Base-by-base conservation (phyloP, 2,329 filamentous ascomycete species). In the Apiospora arundinis region DNA sequence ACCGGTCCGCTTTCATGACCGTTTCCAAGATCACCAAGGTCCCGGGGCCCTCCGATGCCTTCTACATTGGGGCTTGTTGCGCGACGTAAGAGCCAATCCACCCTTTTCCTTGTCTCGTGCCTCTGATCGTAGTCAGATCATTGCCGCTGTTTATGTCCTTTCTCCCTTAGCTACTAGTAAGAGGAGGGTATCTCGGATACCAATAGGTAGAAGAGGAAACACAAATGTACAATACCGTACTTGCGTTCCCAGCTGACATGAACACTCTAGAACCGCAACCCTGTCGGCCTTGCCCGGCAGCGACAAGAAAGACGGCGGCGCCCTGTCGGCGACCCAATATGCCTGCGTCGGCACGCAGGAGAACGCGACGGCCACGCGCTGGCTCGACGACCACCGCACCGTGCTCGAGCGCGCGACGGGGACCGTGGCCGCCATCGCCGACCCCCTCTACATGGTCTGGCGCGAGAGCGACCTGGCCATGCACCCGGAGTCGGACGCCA, bases 391-490 rank as follows among this genome's bases (percentile, higher is more conserved):
- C 21, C 48, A 49, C 23, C 68, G 66, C 12, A 45, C 49, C 25
- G 66, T 71, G 21, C 56, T 37, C 23, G 46, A 67, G 25, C 23
- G 16, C 9, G 56, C 56, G 32, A 63, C 32, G 40, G 68, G 68
- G 12, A 46, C 68, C 25, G 40, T 72, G 12, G 70, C 70, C 4
- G 60, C 68, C 45, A 65, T 70, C 18, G 68, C 68, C 2, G 56
- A 72, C 25, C 70, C 70, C 16, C 40, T 72, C 7, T 72, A 70
- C 67, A 72, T 72, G 70, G 68, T 67, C 28, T 70, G 70, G 70
- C 68, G 67, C 45, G 44, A 69, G 46, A 48, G 40, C 32, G 70
- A 72, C 42, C 52, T 68, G 8, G 6, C 44, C 46, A 23, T 70
- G 21, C 70, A 72, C 23, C 21, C 45, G n/a, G 68, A 42, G 40